Base-by-base conservation (phyloP, 192 early-diverging fungal genomes). In the Rhizoclosmatium globosum region DNA sequence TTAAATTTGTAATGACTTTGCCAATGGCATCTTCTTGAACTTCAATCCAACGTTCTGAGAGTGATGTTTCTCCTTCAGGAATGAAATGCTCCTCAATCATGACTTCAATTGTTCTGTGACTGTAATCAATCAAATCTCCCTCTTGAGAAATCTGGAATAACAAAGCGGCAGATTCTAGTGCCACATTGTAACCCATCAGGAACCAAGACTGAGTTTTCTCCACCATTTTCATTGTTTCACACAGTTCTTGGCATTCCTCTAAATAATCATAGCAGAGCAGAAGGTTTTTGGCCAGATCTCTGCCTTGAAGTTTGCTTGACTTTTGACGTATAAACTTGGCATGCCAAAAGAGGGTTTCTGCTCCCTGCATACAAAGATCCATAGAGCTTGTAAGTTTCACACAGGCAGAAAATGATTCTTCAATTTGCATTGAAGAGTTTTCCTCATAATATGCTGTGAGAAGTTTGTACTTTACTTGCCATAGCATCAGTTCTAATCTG, bases 1-100 rank as follows among this genome's bases (percentile, higher is more conserved):
- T 53, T 6, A 67, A n/a, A 41, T 11, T 53, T 19, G 13, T 15
- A 7, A 76, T 66, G 47, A 76, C 39, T 66, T 53, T n/a, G 47
- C 47, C 64, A 48, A 76, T 50, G 1, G 74, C 46, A 4, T 56
- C 45, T 6, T 4, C 17, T 76, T 76, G 74, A 15, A 45, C 64
- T 19, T 9, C n/a, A 4, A 56, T 39, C 74, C 74, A 76, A 15
- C 47, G 17, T 53, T 47, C 43, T 9, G 62, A 39, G 17, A 76
- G 23, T 2, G 62, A 39, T 23, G n/a, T 38, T 39, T 64, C 38
- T 11, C 64, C 74, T 13, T 64, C 46, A 21, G 74, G 57, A 74
- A 43, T 43, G 64, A 76, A 76, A 53, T 66, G 44, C 41, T 76
- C 74, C 1, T 76, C 64, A 15, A 76, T 31, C 74, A 76, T 76